Base-by-base conservation (phyloP, 768 basidiomycete genomes). In the Mycena leptocephala region DNA sequence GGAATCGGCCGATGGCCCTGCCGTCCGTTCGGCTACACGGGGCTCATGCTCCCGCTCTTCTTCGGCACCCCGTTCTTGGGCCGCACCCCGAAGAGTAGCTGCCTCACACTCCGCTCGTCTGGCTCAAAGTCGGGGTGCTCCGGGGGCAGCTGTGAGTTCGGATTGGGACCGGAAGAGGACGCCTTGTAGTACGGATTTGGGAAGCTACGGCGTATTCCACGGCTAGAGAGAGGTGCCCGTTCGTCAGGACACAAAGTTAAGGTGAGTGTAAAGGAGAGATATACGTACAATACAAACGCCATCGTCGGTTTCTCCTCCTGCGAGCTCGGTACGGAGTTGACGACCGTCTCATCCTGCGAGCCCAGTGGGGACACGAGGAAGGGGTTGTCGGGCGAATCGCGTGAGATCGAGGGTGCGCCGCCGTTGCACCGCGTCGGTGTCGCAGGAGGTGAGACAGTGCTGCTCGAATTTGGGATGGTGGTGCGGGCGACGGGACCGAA, bases 321-420 rank as follows among this genome's bases (percentile, higher is more conserved):
- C 8, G 81, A 84, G 55, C 83, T 84, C 18, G 90, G 89, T 0
- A 88, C 87, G 66, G 80, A 84, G 33, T 84, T 81, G 0, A 85
- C 84, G 11, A 86, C 83, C 6, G 70, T 43, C 58, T 87, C 86
- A 14, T 70, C 81, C 10, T 81, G 79, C 48, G 82, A 78, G 22
- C 75, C 58, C 14, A 80, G 76, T 24, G 88, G 86, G 1, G 88
- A 88, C 30, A 84, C 85, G 16, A 95, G 87, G 86, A 95, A 95
- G 0, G 94, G 94, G 72, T 95, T 95, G 75, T 92, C 88, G 1
- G 93, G 94, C 3, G 93, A 93, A 81, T 94, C 93, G 22, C 92
- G 90, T 70, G 85, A 82, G 53, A 87, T 30, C n/a, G 46, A 6
- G 28, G 30, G 85, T 67, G 80, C 79, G 48, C 82, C n/a, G n/a